Evolutionary conservation across 2,329 filamentous ascomycete genomes (phyloP), one percentile per base, ranked within the genome.

Genomic region (Neofusicoccum umdonicola): DNA sequence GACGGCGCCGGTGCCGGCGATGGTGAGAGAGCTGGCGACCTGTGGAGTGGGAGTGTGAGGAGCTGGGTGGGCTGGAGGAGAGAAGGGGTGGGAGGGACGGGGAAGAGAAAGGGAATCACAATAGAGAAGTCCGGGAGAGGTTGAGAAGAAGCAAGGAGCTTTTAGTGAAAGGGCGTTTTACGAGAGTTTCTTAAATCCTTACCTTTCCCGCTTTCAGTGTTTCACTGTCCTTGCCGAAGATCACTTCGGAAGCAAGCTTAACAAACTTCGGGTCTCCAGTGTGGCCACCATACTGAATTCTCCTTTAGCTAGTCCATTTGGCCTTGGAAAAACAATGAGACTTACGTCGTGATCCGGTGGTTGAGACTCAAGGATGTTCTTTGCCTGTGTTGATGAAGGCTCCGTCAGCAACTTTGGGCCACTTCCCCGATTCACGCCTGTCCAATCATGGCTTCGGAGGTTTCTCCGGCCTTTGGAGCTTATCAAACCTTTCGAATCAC

Each of bases 1-100:
- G 41, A 73, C 72, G 4, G 77, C 74, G 2, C 77, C 77, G 0
- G 77, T 79, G 6, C 77, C 76, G 0, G 76, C 78, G 37, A 79
- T 76, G 8, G 76, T 75, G 66, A 79, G 77, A 0, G 76, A 74
- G 0, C 76, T 77, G 13, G 75, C 73, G 34, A 77, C 65, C 70
- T 74, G 57, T 7, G 27, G 27, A 5, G 15, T n/a, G 41, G 22
- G 19, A 9, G 45, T 17, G 34, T 34, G 35, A 22, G 51, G 27
- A 7, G 27, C 4, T 5, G 27, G 4, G 5, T 1, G 41, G 34
- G 9, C 17, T 22, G 9, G 35, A 17, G 3, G 37, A 15, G 13
- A 7, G 22, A 35, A 35, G 5, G 47, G 15, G 27, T 8, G 19
- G 22, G 6, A 19, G 6, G 27, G 17, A 17, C 2, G 31, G 12